Percentiles rank a stretch among this genome's conserved stretches.
Evolutionary conservation across 352 stramenopile species (phyloP).

Genomic region (Phytophthora nicotianae): DNA sequence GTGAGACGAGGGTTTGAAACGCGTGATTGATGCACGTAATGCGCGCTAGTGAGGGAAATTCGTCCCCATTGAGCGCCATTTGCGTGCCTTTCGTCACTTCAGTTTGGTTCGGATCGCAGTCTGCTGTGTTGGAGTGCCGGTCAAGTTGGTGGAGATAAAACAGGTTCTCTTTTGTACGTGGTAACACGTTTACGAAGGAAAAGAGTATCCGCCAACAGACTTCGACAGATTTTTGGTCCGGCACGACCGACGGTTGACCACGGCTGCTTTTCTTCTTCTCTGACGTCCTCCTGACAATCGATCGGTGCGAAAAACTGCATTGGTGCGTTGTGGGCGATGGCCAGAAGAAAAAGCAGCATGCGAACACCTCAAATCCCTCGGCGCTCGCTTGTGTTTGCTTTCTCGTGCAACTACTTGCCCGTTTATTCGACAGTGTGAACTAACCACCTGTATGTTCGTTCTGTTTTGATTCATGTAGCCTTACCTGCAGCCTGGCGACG

Average conservation of each 20-base stretch:
- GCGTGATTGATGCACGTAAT: conserved; percentile 27
- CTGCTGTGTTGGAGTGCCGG: conserved; percentile 28
- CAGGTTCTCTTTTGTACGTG: conserved; percentile 8
- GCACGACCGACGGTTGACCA: conserved; percentile 20
- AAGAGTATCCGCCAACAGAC: conserved; percentile 7
- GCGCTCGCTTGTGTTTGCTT: conserved; percentile 51
- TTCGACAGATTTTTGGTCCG: conserved; percentile 14
- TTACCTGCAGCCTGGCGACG: conserved; percentile 96
- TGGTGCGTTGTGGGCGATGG: conserved; percentile 48
- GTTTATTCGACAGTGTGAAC: conserved; percentile 6
- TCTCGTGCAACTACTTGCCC: conserved; percentile 31
- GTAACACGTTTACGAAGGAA: conserved; percentile 6
- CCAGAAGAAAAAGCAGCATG: conserved; percentile 50
- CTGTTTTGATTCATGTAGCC: conserved; percentile 53
- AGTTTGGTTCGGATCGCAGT: conserved; percentile 29
- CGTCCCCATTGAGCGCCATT: conserved; percentile 9
- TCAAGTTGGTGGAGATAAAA: conserved; percentile 25
- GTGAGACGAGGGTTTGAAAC: conserved; percentile 31
- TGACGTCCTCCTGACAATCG: conserved; percentile 28
- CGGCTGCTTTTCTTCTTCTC: conserved; percentile 40
- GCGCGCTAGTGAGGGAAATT: conserved; percentile 7
- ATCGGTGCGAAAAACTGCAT: conserved; percentile 46
- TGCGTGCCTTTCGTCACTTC: conserved; percentile 19
- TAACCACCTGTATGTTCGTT: conserved; percentile 38
- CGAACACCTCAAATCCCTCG: conserved; percentile 54